phyloP scores from a whole-genome alignment of 768 basidiomycete genomes.

The Leccinum ochraceum region DNA sequence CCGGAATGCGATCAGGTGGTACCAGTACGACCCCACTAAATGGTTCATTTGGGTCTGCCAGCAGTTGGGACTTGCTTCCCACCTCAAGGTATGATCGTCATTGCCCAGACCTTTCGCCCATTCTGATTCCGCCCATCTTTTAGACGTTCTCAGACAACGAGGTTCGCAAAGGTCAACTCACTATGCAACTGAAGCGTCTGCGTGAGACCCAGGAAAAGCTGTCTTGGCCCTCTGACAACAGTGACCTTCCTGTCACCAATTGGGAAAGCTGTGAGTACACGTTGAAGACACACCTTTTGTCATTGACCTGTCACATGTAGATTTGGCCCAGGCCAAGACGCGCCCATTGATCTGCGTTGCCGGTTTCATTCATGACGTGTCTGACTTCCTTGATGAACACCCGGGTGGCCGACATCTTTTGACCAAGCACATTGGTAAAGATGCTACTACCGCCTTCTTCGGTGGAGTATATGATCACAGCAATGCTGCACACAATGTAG shows the following conservation, averaged over 20 bases:
- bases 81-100: conserved; percentile 47
- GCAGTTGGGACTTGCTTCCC: conserved; percentile 50
- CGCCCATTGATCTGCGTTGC: conserved; percentile 85
- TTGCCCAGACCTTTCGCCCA: neutral
- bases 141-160: conserved; percentile 67
- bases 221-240: conserved; percentile 75
- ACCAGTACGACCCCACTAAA: conserved; percentile 92
- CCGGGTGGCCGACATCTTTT: conserved; percentile 88
- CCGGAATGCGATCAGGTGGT: conserved; percentile 91
- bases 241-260: conserved; percentile 75
- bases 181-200: conserved; percentile 91
- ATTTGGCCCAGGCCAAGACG: conserved; percentile 75
- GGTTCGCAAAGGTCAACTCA: conserved; percentile 84
- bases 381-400: conserved; percentile 84
- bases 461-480: conserved; percentile 90
- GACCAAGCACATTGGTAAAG: conserved; percentile 83
- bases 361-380: conserved; percentile 92
- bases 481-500: conserved; percentile 82
- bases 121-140: neutral
- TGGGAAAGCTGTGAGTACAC: conserved; percentile 79
- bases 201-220: conserved; percentile 75
- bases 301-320: conserved; percentile 36
- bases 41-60: conserved; percentile 71
- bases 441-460: conserved; percentile 93
- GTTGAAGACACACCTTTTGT: neutral